Evolutionary conservation across 345 rosid genomes (phyloP), one percentile per base, ranked within the genome.

Genomic region (Syzygium aqueum): DNA sequence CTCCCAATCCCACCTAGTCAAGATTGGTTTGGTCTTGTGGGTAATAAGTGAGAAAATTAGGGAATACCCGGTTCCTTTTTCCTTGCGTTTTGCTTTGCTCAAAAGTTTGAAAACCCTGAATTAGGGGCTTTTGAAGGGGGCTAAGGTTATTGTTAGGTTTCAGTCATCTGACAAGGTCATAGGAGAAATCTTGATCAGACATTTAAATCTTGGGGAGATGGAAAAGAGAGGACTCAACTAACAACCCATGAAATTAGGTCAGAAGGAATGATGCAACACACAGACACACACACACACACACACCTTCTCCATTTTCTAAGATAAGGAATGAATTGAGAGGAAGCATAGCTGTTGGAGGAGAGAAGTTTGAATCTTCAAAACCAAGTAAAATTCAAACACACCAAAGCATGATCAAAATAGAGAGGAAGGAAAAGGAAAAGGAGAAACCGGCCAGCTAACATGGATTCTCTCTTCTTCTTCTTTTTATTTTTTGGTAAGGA

Each of bases 241-340:
- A 88, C 88, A 85, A 85, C 89, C 89, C 49, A 53, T 37, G 89
- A 90, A 85, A 89, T 92, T 91, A 89, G 93, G 89, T 91, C 57
- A 88, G 90, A 77, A 46, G 84, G 56, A 83, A 85, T 87, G 80
- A 54, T 84, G 40, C 59, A 51, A 84, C 57, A 19, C 59, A 83
- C 73, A 23, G 28, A 84, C 57, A 19, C 59, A 83, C 73, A 23
- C 53, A 10, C 51, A 6, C 22, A 27, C 33, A 87, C 89, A 57
- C 89, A 67, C 84, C 85, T 90, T 87, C 87, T 87, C 88, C 89
- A 61, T 86, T 92, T 91, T 87, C 93, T 85, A 91, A 90, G 92
- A 87, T 84, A 91, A 90, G 88, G 88, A 86, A 90, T 59, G 84
- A 5, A 53, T 59, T 84, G 37, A 84, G 59, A 49, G 46, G 85